A percentile compares a stretch with the other conserved stretches of the same genome.
These are phyloP conservation scores for Pleurotus tuber-regium DNA, from an alignment of 768 basidiomycete species.

Conservation along the genomic window DNA sequence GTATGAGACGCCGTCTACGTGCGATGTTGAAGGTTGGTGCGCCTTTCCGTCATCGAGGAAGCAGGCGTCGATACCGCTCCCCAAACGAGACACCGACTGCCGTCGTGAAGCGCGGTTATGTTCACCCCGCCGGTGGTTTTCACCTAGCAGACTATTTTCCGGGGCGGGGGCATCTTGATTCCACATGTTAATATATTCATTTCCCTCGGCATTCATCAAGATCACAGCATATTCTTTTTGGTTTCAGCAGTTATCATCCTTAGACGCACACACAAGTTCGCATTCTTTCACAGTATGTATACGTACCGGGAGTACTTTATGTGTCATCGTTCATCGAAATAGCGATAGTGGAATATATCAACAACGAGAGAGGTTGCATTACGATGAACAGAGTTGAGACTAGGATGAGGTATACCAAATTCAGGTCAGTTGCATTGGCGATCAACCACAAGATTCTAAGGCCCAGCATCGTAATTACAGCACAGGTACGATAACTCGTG, in stretches of 20 bases:
- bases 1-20: slow-evolving; percentile 7
- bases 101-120: slow-evolving; percentile 30
- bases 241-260: not conserved
- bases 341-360: no score
- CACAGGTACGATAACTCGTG: no score
- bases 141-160: slow-evolving; percentile 48
- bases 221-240: no score
- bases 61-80: slow-evolving; percentile 19
- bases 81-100: slow-evolving; percentile 26
- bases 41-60: slow-evolving; percentile 27
- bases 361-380: no score
- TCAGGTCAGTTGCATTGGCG: no score
- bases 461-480: no score
- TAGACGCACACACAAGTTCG: not conserved
- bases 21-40: slow-evolving; percentile 6
- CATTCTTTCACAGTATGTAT: not conserved
- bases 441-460: no score
- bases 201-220: not conserved
- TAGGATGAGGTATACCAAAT: no score
- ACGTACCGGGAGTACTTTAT: not conserved
- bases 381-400: no score
- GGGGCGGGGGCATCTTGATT: slow-evolving; percentile 34
- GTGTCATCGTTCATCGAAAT: no score
- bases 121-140: slow-evolving; percentile 52
- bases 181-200: slow-evolving; percentile 6